Evolutionary conservation across 495 filamentous ascomycete genomes (phyloP).

Genomic region (Trichoderma asperelloides): DNA sequence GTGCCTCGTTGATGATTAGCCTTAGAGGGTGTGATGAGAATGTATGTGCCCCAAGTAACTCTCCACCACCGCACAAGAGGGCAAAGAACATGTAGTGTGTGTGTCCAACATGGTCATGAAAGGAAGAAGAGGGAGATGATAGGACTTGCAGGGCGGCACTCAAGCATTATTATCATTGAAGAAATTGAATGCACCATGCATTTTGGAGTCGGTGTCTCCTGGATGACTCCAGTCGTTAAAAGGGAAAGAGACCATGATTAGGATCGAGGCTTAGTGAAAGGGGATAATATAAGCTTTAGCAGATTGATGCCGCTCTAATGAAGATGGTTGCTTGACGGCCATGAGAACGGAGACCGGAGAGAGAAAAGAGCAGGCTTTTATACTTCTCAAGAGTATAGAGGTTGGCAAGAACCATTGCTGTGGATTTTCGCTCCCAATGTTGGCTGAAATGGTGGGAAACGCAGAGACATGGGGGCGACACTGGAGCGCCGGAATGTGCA

Average conservation of each 20-base stretch:
- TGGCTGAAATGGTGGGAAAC: too few species aligned
- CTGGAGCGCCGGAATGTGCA: too few species aligned
- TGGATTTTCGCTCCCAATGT: too few species aligned
- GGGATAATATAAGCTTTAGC: background rate
- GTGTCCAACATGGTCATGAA: background rate
- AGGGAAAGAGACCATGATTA: background rate
- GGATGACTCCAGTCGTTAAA: background rate
- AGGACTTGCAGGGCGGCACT: background rate
- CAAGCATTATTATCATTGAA: background rate
- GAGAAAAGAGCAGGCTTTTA: background rate
- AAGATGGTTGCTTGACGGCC: background rate
- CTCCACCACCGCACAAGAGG: background rate
- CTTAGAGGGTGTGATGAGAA: background rate
- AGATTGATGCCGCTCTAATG: background rate
- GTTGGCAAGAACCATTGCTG: background rate
- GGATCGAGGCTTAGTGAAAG: background rate
- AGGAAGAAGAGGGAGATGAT: background rate
- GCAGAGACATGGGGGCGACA: too few species aligned
- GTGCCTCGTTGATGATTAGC: background rate
- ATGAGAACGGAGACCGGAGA: background rate
- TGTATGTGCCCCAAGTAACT: background rate
- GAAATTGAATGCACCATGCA: background rate
- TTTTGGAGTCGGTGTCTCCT: background rate
- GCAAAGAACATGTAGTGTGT: background rate
- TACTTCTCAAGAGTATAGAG: background rate